Conservation (phyloP, 2,329 filamentous ascomycete genomes). For the Pezicula carpinea region DNA sequence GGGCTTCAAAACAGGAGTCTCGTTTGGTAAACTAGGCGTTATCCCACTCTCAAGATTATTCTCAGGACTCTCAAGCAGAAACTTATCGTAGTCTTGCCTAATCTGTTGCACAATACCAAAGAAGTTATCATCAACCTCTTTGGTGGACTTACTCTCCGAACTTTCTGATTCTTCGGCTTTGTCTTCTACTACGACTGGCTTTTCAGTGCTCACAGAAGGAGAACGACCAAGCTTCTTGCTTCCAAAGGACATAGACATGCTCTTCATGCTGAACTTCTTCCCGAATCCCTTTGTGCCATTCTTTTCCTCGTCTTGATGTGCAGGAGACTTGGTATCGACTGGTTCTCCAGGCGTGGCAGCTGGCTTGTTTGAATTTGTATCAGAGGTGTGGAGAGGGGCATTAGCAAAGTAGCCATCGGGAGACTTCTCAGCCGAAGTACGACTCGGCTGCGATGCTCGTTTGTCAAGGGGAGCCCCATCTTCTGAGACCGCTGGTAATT, state of each 20-base stretch:
- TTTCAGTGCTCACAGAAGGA: constrained; percentile 62
- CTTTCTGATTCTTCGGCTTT: constrained; percentile 60
- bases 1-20: constrained; percentile 72
- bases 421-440: constrained; percentile 54
- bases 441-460: constrained; percentile 49
- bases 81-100: constrained; percentile 67
- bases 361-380: constrained; percentile 36
- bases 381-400: constrained; percentile 42
- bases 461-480: constrained; percentile 49
- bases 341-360: constrained; percentile 21
- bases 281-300: constrained; percentile 61
- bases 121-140: constrained; percentile 72
- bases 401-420: constrained; percentile 73
- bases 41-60: constrained; percentile 57
- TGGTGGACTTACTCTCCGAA: constrained; percentile 57
- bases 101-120: constrained; percentile 69
- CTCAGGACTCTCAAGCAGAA: constrained; percentile 50
- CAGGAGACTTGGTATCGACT: neutral
- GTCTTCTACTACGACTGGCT: constrained; percentile 70
- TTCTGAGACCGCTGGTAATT: constrained; percentile 44
- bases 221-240: constrained; percentile 79
- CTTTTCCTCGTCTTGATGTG: constrained; percentile 49
- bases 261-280: constrained; percentile 74
- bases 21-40: constrained; percentile 63
- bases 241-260: constrained; percentile 65